Percentiles rank a stretch among this genome's conserved stretches.
Evolutionary conservation across 1,139 yeast species (phyloP).

Genomic region (Lodderomyces metapsilosis): DNA sequence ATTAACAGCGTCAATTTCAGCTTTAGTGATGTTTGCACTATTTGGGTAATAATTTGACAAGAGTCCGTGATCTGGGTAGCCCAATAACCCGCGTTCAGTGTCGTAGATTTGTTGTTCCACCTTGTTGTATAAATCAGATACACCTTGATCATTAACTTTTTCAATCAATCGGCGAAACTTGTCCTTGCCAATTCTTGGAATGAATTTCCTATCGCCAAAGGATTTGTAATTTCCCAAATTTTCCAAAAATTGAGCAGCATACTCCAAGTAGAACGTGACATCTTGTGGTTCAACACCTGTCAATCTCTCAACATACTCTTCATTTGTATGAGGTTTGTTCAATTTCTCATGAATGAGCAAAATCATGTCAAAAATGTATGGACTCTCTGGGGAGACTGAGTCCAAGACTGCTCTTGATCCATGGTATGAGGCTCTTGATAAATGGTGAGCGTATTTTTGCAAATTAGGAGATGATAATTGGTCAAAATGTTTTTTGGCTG

Average conservation of each 20-base stretch:
- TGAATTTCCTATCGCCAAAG: constrained; percentile 83
- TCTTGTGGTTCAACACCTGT: constrained; percentile 26
- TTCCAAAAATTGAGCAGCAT: constrained; percentile 74
- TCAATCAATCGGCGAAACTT: constrained; percentile 50
- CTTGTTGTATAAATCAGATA: constrained; percentile 38
- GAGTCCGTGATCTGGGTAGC: constrained; percentile 78
- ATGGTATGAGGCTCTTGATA: constrained; percentile 77
- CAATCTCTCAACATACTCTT: constrained; percentile 39
- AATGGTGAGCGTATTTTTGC: constrained; percentile 73
- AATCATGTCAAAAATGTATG: constrained; percentile 67
- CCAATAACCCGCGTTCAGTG: constrained; percentile 55
- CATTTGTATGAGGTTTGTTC: constrained; percentile 42
- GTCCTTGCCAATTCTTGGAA: constrained; percentile 56
- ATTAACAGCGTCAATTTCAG: constrained; percentile 67
- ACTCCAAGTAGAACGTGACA: constrained; percentile 61
- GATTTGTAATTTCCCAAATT: constrained; percentile 87
- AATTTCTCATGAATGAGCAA: constrained; percentile 53
- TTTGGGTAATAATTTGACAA: constrained; percentile 68
- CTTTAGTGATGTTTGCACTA: constrained; percentile 49
- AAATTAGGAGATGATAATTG: constrained; percentile 34
- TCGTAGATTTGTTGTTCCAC: constrained; percentile 53
- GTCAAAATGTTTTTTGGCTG: constrained; percentile 46
- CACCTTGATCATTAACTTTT: constrained; percentile 35
- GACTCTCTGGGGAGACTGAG: constrained; percentile 85
- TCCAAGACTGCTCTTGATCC: constrained; percentile 79